A percentile compares a stretch with the other conserved stretches of the same genome.
These are phyloP conservation scores for Amphirosellinia nigrospora DNA, from an alignment of 495 filamentous ascomycete genomes.

Conservation along the genomic window DNA sequence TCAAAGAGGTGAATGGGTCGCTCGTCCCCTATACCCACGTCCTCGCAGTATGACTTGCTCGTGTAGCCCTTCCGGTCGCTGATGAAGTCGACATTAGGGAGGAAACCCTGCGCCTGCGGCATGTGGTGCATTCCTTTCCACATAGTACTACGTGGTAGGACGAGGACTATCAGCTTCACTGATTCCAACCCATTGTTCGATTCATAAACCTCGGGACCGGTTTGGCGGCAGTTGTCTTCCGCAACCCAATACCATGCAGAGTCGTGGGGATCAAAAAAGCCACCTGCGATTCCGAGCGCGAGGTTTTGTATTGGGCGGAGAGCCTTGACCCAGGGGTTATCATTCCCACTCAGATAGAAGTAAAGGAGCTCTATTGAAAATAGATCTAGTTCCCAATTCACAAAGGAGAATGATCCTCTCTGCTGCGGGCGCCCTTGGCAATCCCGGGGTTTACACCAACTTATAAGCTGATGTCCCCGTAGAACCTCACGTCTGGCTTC, in stretches of 20 bases:
- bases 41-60: no score
- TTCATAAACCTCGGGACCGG: neutral
- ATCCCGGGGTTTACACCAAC: neutral
- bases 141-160: neutral
- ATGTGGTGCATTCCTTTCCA: neutral
- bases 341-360: no score
- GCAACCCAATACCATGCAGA: no score
- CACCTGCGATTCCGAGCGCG: neutral
- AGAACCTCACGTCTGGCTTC: conserved; percentile 7
- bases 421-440: neutral
- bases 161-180: conserved; percentile 25
- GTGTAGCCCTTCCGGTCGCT: no score
- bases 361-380: neutral
- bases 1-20: neutral
- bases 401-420: neutral
- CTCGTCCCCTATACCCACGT: no score
- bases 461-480: neutral
- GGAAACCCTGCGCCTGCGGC: no score
- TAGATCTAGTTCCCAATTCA: conserved; percentile 7
- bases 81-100: no score
- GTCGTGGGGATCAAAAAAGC: neutral
- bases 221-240: no score
- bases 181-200: neutral
- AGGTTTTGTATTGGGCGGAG: neutral
- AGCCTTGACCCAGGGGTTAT: no score